Evolutionary conservation across 257 asterid species (phyloP), one percentile per base, ranked within the genome.

Genomic region (Solanum ossicruentum): DNA sequence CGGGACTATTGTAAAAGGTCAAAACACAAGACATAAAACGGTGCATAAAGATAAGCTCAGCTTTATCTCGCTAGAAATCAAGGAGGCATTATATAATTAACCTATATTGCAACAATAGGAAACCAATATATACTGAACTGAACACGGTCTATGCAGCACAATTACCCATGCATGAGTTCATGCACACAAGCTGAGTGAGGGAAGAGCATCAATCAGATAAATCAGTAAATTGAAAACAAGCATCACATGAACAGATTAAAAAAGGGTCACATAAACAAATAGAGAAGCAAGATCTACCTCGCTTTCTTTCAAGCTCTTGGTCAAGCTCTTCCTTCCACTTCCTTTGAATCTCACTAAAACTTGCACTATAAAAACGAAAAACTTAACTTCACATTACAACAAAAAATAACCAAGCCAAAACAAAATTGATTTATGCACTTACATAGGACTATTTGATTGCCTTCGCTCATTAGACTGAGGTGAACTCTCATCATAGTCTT

Each of bases 261-360:
- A 4, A 56, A 49, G 58, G 79, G 4, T 12, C 41, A 41, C 12
- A 41, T 41, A 71, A 71, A 43, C 79, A 70, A 60, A 51, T 16
- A 65, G 28, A 41, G 20, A 41, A 47, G 32, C 51, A 86, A 82
- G 32, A 73, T 39, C 1, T 83, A 88, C 92, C 92, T 15, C 92
- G 89, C 84, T 88, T 89, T 84, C 87, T 88, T 83, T 89, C 92
- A 67, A 89, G 91, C 84, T 89, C 91, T 82, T 89, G 88, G 67
- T 72, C 88, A 47, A 89, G 92, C 85, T 89, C 90, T 83, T 88
- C 92, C 70, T 89, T 88, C 92, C 92, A 89, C 67, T 86, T 88
- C 88, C 85, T 88, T 81, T 89, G 88, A 86, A 86, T 89, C 85
- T 89, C 92, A 54, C 58, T 69, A 67, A 86, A 84, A 17, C 65